These are phyloP conservation scores for Cyclotella cryptica DNA, from an alignment of 108 stramenopile species.

Conservation along the genomic window DNA sequence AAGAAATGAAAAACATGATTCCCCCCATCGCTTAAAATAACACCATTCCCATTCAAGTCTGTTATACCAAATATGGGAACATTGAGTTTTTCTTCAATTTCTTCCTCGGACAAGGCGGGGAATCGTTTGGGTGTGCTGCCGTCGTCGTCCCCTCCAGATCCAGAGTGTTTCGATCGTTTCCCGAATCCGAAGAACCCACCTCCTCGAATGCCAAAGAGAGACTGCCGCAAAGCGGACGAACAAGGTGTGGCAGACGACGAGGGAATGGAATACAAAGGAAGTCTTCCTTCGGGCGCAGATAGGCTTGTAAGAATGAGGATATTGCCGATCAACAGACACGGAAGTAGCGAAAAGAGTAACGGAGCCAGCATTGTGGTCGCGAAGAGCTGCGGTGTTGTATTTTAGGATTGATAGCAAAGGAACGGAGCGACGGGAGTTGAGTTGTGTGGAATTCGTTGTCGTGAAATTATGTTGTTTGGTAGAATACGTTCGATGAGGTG, in stretches of 20 bases:
- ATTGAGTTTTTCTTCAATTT: slow-evolving; percentile 56
- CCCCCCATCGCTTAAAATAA: slow-evolving; percentile 41
- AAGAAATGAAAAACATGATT: slow-evolving; percentile 57
- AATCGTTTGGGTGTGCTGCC: slow-evolving; percentile 36
- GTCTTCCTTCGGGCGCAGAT: slow-evolving; percentile 1
- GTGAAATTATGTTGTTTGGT: too few species aligned
- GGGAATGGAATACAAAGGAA: not conserved
- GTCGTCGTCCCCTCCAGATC: slow-evolving; percentile 40
- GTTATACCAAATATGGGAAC: slow-evolving; percentile 55
- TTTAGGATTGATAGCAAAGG: too few species aligned
- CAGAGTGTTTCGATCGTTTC: slow-evolving; percentile 13
- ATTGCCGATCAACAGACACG: slow-evolving; percentile 1
- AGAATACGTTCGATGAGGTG: too few species aligned
- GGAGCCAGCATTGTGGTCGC: too few species aligned
- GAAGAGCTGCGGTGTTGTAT: too few species aligned
- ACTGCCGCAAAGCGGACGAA: not conserved
- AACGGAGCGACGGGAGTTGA: too few species aligned
- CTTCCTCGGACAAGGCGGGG: slow-evolving; percentile 51
- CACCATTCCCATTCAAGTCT: slow-evolving; percentile 52
- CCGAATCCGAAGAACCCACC: slow-evolving; percentile 55
- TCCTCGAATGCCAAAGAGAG: slow-evolving; percentile 48
- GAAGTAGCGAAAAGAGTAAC: not conserved
- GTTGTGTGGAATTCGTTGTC: too few species aligned
- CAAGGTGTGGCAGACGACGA: slow-evolving; percentile 7
- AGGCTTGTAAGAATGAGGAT: slow-evolving; percentile 9